Percentiles rank a stretch among this genome's conserved stretches.
Conservation (phyloP, 768 basidiomycete genomes). For the Zangia roseola region DNA sequence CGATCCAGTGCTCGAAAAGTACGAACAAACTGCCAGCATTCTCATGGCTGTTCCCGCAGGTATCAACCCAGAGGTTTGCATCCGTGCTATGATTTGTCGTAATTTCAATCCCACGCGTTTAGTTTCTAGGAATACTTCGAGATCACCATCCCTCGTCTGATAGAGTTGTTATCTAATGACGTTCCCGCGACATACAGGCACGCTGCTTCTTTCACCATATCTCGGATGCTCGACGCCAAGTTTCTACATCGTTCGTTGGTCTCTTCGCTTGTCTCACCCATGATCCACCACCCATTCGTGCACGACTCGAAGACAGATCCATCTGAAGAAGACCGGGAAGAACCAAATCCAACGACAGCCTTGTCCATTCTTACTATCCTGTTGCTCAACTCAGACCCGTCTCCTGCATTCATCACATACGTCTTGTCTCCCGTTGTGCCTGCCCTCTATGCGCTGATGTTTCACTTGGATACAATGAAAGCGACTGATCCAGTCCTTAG, state of each 20-base stretch:
- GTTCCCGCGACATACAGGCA: constrained; percentile 45
- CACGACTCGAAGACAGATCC: constrained; percentile 1
- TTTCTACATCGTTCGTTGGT: constrained; percentile 18
- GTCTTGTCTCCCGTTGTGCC: constrained; percentile 69
- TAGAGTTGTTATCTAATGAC: constrained; percentile 45
- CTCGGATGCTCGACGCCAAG: constrained; percentile 54
- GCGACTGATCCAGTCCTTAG: constrained; percentile 64
- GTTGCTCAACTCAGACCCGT: constrained; percentile 76
- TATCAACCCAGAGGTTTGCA: constrained; percentile 53
- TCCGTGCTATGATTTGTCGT: neutral
- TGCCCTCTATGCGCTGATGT: constrained; percentile 62
- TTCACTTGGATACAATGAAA: constrained; percentile 51
- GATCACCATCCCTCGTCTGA: constrained; percentile 52
- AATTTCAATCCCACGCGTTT: constrained; percentile 1
- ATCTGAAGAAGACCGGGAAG: neutral
- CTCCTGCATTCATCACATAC: constrained; percentile 60
- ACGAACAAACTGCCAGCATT: constrained; percentile 69
- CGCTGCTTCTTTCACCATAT: constrained; percentile 67
- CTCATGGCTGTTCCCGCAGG: constrained; percentile 61
- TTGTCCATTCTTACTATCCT: constrained; percentile 55
- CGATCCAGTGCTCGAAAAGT: constrained; percentile 60
- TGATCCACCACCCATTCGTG: constrained; percentile 56
- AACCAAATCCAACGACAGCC: constrained; percentile 37
- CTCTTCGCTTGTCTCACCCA: constrained; percentile 39
- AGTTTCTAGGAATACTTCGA: constrained; percentile 57